Percentiles rank a stretch among this genome's conserved stretches.
These are phyloP conservation scores for Asclepias syriaca DNA, from an alignment of 257 asterid species.

Conservation along the genomic window DNA sequence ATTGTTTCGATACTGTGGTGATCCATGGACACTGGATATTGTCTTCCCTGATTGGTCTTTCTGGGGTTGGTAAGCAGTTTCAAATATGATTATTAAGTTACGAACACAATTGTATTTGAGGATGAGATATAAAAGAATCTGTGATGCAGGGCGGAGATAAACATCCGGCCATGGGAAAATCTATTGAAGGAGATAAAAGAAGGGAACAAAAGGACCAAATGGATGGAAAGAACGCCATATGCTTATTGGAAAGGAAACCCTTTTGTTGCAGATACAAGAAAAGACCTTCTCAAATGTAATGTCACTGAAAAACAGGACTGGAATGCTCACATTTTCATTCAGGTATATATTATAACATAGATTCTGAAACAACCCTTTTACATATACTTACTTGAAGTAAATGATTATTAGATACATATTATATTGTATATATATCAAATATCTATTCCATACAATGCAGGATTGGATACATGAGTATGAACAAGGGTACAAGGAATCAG, in stretches of 20 bases:
- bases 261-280: slow-evolving; percentile 22
- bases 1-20: slow-evolving; percentile 64
- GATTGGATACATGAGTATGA: slow-evolving; percentile 25
- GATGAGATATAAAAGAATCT: neutral
- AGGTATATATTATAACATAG: slow-evolving; percentile 5
- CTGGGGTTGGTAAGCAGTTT: slow-evolving; percentile 72
- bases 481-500: slow-evolving; percentile 26
- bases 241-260: slow-evolving; percentile 40
- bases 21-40: slow-evolving; percentile 40
- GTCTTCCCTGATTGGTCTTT: slow-evolving; percentile 91
- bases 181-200: slow-evolving; percentile 18
- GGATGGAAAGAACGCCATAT: slow-evolving; percentile 27
- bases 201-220: slow-evolving; percentile 21
- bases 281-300: slow-evolving; percentile 27
- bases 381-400: too few species aligned
- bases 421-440: too few species aligned
- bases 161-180: slow-evolving; percentile 32
- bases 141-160: slow-evolving; percentile 35
- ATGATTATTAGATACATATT: neutral
- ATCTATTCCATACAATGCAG: slow-evolving; percentile 7
- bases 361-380: neutral
- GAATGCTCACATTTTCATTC: slow-evolving; percentile 25
- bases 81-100: too few species aligned
- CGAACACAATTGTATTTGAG: too few species aligned
- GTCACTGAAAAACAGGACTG: slow-evolving; percentile 25